Conservation (phyloP, 2,329 filamentous ascomycete genomes). For the Knufia petricola region DNA sequence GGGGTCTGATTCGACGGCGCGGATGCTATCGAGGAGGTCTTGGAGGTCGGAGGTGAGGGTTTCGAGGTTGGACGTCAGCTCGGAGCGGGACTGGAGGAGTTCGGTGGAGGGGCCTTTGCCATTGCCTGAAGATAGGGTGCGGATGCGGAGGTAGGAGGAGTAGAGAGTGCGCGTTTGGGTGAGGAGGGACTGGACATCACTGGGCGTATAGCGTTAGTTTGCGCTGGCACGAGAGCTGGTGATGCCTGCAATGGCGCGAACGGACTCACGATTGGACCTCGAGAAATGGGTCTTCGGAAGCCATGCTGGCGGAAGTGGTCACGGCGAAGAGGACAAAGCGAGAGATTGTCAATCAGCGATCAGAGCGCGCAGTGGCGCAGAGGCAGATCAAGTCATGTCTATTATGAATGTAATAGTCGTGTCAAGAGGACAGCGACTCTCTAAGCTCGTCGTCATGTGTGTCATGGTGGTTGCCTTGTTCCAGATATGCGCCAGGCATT, state of each 20-base stretch:
- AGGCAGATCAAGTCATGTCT: background rate
- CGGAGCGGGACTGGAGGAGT: constrained; percentile 53
- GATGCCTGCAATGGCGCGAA: background rate
- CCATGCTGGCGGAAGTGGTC: background rate
- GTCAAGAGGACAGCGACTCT: too few relatives aligned
- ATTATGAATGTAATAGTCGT: too few relatives aligned
- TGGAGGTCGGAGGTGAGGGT: constrained; percentile 76
- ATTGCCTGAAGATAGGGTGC: constrained; percentile 72
- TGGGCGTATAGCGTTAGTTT: constrained; percentile 30
- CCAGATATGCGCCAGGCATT: too few relatives aligned
- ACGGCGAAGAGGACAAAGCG: too few relatives aligned
- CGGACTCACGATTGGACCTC: constrained; percentile 37
- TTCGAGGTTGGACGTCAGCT: constrained; percentile 67
- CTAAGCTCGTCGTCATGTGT: background rate
- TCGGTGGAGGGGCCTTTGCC: constrained; percentile 59
- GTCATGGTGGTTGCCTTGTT: background rate
- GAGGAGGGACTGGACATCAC: constrained; percentile 80
- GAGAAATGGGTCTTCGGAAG: constrained; percentile 34
- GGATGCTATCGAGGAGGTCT: constrained; percentile 79
- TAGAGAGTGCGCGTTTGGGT: constrained; percentile 75
- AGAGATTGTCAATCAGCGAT: too few relatives aligned
- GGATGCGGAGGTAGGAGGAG: constrained; percentile 90
- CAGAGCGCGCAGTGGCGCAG: background rate
- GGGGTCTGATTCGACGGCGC: constrained; percentile 78
- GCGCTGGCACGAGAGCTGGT: constrained; percentile 2